These are phyloP conservation scores for Orbilia quercus DNA, from an alignment of 2,329 filamentous ascomycete genomes.

Conservation along the genomic window DNA sequence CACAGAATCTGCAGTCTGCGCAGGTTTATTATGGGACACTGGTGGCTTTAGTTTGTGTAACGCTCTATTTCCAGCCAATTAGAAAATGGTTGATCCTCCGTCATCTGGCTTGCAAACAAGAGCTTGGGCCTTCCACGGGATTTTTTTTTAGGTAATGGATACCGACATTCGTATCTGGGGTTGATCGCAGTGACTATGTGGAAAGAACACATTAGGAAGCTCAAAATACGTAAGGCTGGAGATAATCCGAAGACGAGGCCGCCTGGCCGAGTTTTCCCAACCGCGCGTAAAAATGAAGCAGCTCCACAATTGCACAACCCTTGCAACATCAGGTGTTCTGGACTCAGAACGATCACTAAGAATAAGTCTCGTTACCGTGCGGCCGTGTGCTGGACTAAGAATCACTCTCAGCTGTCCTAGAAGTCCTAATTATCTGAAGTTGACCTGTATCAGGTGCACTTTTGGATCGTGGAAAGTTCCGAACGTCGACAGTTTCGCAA, in stretches of 20 bases:
- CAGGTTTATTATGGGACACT: no score
- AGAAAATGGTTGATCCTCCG: not conserved
- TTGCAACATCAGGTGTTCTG: constrained; percentile 21
- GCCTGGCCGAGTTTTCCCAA: not conserved
- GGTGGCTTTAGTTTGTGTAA: constrained; percentile 6
- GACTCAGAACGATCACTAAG: not conserved
- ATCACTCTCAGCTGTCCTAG: not conserved
- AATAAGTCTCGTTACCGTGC: not conserved
- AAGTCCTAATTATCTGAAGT: not conserved
- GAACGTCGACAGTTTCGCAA: not conserved
- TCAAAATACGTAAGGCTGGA: not conserved
- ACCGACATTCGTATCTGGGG: not conserved
- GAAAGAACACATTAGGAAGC: not conserved
- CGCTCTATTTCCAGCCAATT: not conserved
- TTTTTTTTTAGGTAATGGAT: constrained; percentile 23
- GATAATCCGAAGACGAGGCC: not conserved
- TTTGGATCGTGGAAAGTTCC: not conserved
- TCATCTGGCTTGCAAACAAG: constrained; percentile 3
- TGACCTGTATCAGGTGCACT: constrained; percentile 25
- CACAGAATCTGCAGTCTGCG: no score
- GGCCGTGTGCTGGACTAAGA: no score
- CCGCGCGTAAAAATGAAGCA: constrained; percentile 3
- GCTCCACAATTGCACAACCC: constrained; percentile 6
- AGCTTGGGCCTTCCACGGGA: constrained; percentile 30
- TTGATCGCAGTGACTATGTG: constrained; percentile 19